Base-by-base conservation (phyloP, 2,329 filamentous ascomycete genomes). In the Geosmithia putterillii region DNA sequence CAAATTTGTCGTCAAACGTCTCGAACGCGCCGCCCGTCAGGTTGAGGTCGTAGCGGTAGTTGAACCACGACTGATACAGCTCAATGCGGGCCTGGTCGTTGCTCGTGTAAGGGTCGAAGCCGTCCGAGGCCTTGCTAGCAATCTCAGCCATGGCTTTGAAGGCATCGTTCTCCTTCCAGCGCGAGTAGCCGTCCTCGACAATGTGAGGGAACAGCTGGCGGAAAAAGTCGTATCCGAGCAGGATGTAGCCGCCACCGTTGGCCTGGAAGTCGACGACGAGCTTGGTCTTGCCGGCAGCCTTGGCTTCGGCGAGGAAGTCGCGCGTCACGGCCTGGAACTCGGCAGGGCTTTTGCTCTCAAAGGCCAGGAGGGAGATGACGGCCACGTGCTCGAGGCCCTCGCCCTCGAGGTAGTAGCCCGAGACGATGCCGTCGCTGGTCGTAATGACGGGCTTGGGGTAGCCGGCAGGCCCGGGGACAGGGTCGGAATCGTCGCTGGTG, bases 241-340 rank as follows among this genome's bases (percentile, higher is more conserved):
- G 50, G 14, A 75, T 53, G 39, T 59, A 57, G 1, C 81, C 80
- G 36, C 80, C 81, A 0, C 64, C 64, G 48, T 85, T 86, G 2
- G 63, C 66, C 4, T 72, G 69, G 7, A 84, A 53, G 48, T 85
- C 81, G 46, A 85, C 71, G 23, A 85, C 65, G 5, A 85, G 62
- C 54, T 74, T 78, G 2, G 63, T 73, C 54, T 78, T 79, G 2
- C 67, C 64, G 2, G 62, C 61, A 2, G 55, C 48, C 37, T 67
- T 65, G 10, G 28, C 28, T 12, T 32, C 28, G 28, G 28, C 28
- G 28, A 32, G 10, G 10, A 39, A 23, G 19, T 39, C 22, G 15
- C 5, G 38, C 19, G 38, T 21, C 22, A 18, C 19, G n/a, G 19
- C 22, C 38, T 17, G 38, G 28, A 32, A 32, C 28, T 32, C 28